phyloP scores from a whole-genome alignment of 2,329 filamentous ascomycete species.

The Colletotrichum musae region DNA sequence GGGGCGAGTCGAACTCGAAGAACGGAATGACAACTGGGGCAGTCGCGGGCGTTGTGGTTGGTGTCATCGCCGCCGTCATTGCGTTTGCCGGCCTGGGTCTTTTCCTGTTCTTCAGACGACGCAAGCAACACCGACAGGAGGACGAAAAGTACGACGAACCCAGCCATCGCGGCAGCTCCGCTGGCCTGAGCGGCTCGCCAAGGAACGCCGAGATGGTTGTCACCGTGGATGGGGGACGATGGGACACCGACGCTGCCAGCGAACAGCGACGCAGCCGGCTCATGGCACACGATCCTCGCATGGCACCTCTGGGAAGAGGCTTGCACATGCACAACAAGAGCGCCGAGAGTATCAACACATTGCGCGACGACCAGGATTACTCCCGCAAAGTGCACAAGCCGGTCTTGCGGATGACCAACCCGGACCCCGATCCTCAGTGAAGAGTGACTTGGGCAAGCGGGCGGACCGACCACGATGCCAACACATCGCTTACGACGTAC shows the following conservation, averaged over 20 bases:
- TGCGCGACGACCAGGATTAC: constrained; percentile 77
- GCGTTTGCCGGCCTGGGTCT: constrained; percentile 53
- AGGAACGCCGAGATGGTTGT: constrained; percentile 60
- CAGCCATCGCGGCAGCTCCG: constrained; percentile 66
- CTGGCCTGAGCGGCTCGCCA: constrained; percentile 61
- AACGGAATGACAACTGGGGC: constrained; percentile 59
- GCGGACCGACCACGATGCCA: constrained; percentile 27
- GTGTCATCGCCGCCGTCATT: constrained; percentile 57
- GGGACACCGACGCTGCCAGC: constrained; percentile 33
- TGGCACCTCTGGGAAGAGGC: constrained; percentile 72
- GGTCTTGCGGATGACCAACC: constrained; percentile 75
- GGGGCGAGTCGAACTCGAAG: constrained; percentile 15
- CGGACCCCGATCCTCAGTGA: constrained; percentile 60
- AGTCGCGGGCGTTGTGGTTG: constrained; percentile 61
- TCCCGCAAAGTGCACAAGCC: constrained; percentile 71
- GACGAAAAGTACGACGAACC: constrained; percentile 60
- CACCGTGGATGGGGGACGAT: constrained; percentile 45
- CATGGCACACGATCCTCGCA: constrained; percentile 73
- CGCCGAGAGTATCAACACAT: constrained; percentile 74
- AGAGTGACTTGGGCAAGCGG: constrained; percentile 1
- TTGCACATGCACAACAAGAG: constrained; percentile 72
- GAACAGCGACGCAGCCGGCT: constrained; percentile 61
- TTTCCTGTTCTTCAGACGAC: constrained; percentile 62
- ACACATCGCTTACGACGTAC: constrained; percentile 41
- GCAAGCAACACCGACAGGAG: constrained; percentile 59